A percentile compares a stretch with the other conserved stretches of the same genome.
Conservation (phyloP, 2,329 filamentous ascomycete genomes). For the Apiospora kogelbergensis region DNA sequence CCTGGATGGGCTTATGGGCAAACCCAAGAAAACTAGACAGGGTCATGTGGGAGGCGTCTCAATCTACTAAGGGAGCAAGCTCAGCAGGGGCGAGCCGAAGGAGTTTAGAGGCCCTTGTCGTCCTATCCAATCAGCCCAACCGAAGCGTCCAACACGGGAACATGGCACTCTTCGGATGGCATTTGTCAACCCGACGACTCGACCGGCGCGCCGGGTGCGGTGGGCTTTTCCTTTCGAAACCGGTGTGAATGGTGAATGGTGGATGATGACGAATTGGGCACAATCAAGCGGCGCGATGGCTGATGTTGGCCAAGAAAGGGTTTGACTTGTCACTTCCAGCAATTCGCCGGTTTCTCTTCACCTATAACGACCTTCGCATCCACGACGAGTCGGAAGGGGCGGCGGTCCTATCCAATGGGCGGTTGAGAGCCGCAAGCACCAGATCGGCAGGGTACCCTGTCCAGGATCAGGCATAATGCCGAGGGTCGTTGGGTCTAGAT, state of each 20-base stretch:
- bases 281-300: not conserved
- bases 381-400: not conserved
- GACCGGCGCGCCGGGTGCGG: not conserved
- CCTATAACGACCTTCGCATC: not conserved
- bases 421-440: not conserved
- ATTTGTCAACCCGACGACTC: not conserved
- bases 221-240: not conserved
- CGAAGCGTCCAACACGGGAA: not conserved
- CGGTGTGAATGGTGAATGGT: not conserved
- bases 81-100: not conserved
- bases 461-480: not conserved
- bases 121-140: not conserved
- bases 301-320: not conserved
- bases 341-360: not conserved
- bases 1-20: not conserved
- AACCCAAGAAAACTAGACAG: not conserved
- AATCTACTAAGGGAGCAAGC: not conserved
- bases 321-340: not conserved
- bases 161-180: not conserved
- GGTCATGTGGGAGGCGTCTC: not conserved
- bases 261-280: not conserved
- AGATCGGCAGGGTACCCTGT: conserved; percentile 2
- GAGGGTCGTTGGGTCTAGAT: not conserved
- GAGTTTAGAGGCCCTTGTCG: not conserved
- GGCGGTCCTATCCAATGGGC: not conserved